Percentiles rank a stretch among this genome's conserved stretches.
phyloP scores from a whole-genome alignment of 441 rosid genomes.

The Hura crepitans region DNA sequence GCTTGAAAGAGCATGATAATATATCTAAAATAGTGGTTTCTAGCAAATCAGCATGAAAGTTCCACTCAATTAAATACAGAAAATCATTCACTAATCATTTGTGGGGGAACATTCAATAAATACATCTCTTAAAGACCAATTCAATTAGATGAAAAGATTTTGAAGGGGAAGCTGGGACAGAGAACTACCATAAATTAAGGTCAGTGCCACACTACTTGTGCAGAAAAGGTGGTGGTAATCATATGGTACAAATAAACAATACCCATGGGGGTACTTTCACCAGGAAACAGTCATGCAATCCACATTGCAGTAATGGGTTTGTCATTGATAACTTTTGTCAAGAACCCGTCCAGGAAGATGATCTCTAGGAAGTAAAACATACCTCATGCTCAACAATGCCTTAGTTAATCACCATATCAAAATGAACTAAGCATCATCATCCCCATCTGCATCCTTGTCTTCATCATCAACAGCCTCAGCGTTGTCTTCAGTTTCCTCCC shows the following conservation, averaged over 20 bases:
- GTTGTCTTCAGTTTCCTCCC: constrained; percentile 50
- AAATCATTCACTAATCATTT: constrained; percentile 25
- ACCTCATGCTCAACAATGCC: constrained; percentile 14
- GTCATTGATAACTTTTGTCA: constrained; percentile 21
- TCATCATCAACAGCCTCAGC: constrained; percentile 37
- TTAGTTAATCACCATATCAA: constrained; percentile 11
- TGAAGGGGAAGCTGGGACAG: not conserved
- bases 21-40: not conserved
- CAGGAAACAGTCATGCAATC: constrained; percentile 21
- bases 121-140: constrained; percentile 29
- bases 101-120: constrained; percentile 20
- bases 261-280: constrained; percentile 21
- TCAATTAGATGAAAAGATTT: constrained; percentile 1
- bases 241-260: constrained; percentile 45
- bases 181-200: constrained; percentile 21
- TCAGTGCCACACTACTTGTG: constrained; percentile 26
- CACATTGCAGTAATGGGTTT: constrained; percentile 20
- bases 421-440: constrained; percentile 36
- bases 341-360: constrained; percentile 17
- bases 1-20: not conserved
- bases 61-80: constrained; percentile 17
- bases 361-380: constrained; percentile 17
- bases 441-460: constrained; percentile 38
- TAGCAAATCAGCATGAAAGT: constrained; percentile 8
- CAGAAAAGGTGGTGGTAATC: constrained; percentile 26